Evolutionary conservation across 306 rosid genomes (phyloP).

Genomic region (Corylus avellana): DNA sequence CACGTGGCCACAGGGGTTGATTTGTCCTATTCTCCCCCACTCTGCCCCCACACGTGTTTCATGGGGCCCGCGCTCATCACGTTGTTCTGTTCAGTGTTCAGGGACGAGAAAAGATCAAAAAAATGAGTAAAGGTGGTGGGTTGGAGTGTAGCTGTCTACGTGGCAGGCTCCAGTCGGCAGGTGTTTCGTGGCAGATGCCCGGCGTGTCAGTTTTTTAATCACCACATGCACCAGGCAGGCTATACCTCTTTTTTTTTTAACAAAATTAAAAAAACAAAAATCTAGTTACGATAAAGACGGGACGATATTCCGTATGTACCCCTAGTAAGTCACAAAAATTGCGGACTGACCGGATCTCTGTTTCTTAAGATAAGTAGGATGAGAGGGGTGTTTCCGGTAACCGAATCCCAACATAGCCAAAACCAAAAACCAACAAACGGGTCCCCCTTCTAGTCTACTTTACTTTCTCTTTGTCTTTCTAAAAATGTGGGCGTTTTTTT

Average conservation of each 20-base stretch:
- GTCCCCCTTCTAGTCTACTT: background rate
- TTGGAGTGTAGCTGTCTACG: slow-evolving; percentile 47
- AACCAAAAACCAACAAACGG: slow-evolving; percentile 26
- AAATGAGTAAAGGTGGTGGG: slow-evolving; percentile 11
- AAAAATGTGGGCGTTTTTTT: background rate
- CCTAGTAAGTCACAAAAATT: background rate
- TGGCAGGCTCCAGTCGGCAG: slow-evolving; percentile 42
- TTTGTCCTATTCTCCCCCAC: slow-evolving; percentile 31
- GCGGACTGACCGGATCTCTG: slow-evolving; percentile 32
- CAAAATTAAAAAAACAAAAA: background rate
- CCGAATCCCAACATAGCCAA: slow-evolving; percentile 43
- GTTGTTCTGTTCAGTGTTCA: slow-evolving; percentile 8
- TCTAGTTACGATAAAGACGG: background rate
- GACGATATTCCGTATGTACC: slow-evolving; percentile 25
- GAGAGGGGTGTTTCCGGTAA: slow-evolving; percentile 33
- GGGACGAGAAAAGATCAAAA: background rate
- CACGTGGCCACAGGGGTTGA: slow-evolving; percentile 48
- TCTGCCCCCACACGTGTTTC: slow-evolving; percentile 51
- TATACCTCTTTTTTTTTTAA: background rate
- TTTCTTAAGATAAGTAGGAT: slow-evolving; percentile 13
- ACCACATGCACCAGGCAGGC: background rate
- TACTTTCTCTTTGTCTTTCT: background rate
- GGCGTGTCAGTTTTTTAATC: slow-evolving; percentile 28
- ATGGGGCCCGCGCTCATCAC: slow-evolving; percentile 25
- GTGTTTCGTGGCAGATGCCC: slow-evolving; percentile 45